Evolutionary conservation across 2,329 filamentous ascomycete genomes (phyloP), one percentile per base, ranked within the genome.

Genomic region (Hypoxylon sp.): DNA sequence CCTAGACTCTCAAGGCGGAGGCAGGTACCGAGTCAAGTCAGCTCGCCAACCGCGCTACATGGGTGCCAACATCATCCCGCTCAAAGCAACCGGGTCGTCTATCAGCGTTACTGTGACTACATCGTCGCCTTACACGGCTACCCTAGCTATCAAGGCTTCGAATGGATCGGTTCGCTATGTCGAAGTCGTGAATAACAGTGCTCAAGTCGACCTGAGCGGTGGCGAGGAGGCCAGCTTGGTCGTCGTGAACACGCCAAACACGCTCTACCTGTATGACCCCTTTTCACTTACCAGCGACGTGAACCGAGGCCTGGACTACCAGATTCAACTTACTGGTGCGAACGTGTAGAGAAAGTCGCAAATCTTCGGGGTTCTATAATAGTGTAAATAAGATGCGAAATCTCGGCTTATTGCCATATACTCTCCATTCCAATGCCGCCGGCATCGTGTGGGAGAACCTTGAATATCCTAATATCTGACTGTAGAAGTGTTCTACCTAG

Each of bases 51-150:
- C 80, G 17, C 70, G 72, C 21, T 82, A 82, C 67, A 79, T 82
- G 78, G 80, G 80, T 0, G 74, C 79, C 47, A 82, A 78, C 66
- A 81, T 81, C 59, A 74, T 78, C 37, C 78, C 78, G 0, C 70
- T 82, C 8, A 75, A 73, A 10, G 72, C 67, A 0, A 70, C 72
- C 2, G 70, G 68, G 9, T 63, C 52, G 0, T 72, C 73, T 0
- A 62, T 68, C n/a, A 68, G 66, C 15, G 67, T 76, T 0, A 60
- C 61, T 45, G 67, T 80, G n/a, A 69, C 73, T 3, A 70, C 75
- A 0, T 60, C 64, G 2, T 72, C 62, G 21, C 69, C 74, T 2
- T 78, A 76, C 54, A 78, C 75, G 1, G 77, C 76, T 3, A 78
- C 72, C 0, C 67, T 82, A 15, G 77, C 73, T 4, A 69, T 81